Percentiles rank a stretch among this genome's conserved stretches.
Conservation (phyloP, 306 rosid species). For the Cicer bijugum region DNA sequence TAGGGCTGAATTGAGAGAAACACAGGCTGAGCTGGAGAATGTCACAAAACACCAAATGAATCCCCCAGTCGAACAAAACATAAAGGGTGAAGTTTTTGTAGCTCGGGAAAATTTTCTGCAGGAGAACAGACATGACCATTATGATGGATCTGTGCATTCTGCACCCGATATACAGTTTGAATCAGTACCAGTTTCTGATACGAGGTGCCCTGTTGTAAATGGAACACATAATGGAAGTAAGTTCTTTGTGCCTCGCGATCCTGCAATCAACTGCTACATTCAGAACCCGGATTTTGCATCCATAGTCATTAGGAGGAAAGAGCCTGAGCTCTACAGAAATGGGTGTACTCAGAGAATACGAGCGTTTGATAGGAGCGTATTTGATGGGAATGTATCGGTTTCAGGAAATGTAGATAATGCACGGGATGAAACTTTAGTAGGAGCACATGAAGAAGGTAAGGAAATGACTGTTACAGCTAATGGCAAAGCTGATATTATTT, state of each 20-base stretch:
- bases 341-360: slow-evolving; percentile 87
- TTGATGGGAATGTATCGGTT: slow-evolving; percentile 56
- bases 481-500: slow-evolving; percentile 44
- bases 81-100: slow-evolving; percentile 40
- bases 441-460: slow-evolving; percentile 55
- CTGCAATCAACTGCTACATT: slow-evolving; percentile 53
- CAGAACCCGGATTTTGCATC: slow-evolving; percentile 71
- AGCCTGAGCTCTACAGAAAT: slow-evolving; percentile 68
- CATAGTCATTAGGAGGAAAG: slow-evolving; percentile 74
- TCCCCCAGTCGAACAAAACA: slow-evolving; percentile 48
- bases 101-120: slow-evolving; percentile 43
- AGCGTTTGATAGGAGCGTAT: slow-evolving; percentile 72
- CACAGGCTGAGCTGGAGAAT: slow-evolving; percentile 68
- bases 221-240: slow-evolving; percentile 48
- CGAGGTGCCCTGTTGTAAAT: slow-evolving; percentile 40
- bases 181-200: slow-evolving; percentile 36
- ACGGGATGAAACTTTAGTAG: slow-evolving; percentile 48
- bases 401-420: slow-evolving; percentile 58
- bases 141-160: slow-evolving; percentile 38
- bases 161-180: slow-evolving; percentile 48
- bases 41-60: slow-evolving; percentile 50
- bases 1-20: slow-evolving; percentile 74
- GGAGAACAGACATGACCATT: slow-evolving; percentile 38
- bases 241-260: slow-evolving; percentile 48
- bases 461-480: slow-evolving; percentile 41